Evolutionary conservation across 176 grass and related monocot species (phyloP), one percentile per base, ranked within the genome.

Genomic region (Musa acuminata): DNA sequence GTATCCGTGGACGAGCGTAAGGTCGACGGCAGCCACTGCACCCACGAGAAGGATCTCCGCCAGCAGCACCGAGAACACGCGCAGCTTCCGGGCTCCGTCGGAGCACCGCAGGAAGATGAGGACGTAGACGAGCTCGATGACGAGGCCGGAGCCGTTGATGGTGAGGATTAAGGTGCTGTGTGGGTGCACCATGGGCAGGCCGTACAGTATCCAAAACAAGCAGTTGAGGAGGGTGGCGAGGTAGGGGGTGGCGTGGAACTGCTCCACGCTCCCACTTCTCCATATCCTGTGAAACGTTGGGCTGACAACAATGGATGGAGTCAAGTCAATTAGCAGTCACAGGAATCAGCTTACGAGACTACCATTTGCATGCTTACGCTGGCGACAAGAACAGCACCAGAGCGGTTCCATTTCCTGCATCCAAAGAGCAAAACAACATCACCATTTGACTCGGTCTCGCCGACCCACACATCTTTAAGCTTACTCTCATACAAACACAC

Each of bases 201-300:
- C 95, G 71, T 99, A 99, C 20, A 94, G 76, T 77, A 99, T 88
- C 95, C 95, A 99, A 82, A 99, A 89, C 95, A 99, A 85, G 95
- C 95, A 99, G 84, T 99, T 99, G 19, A 99, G 85, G 2, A 99
- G 95, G 54, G 95, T 99, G 19, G 89, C 90, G 8, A 94, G 68
- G 82, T 99, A 99, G 35, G 95, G 95, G 60, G 91, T 79, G 50
- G 91, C 52, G 26, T 90, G 93, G 88, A 91, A 99, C 74, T 91
- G 90, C 81, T 99, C 88, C 78, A 99, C 95, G 63, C 90, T 77
- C 9, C 83, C 14, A 53, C 89, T 99, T 78, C 91, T 99, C 86
- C 95, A 91, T 90, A 99, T 99, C 17, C 68, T 76, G 16, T 13
- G 55, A 76, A 99, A 99, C 52, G 95, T 99, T 71, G 95, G 95